Conservation (phyloP, 768 basidiomycete species). For the Agaricus sinodeliciosus region DNA sequence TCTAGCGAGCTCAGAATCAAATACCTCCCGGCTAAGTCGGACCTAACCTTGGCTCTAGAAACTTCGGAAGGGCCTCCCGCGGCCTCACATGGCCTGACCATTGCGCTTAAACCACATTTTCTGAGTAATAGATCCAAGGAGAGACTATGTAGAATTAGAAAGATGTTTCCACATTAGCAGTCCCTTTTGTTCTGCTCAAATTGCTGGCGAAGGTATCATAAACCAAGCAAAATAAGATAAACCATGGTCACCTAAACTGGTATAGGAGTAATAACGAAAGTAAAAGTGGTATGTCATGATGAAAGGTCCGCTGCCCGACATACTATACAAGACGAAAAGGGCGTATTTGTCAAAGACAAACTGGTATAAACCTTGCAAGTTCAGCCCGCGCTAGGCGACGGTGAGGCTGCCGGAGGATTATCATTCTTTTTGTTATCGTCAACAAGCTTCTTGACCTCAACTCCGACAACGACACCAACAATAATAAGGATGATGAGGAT, state of each 20-base stretch:
- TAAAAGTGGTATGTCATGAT: not conserved
- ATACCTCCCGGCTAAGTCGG: too few relatives aligned
- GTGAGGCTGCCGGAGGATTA: not conserved
- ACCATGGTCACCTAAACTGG: constrained; percentile 5
- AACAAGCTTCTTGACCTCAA: constrained; percentile 32
- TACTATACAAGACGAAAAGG: not conserved
- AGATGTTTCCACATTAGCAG: not conserved
- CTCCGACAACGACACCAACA: constrained; percentile 54
- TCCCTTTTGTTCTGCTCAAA: not conserved
- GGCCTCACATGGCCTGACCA: not conserved
- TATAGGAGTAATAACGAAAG: not conserved
- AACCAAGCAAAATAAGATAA: not conserved
- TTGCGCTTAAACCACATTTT: not conserved
- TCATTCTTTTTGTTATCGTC: not conserved
- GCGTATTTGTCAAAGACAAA: not conserved
- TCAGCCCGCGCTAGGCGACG: not conserved
- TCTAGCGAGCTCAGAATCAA: too few relatives aligned
- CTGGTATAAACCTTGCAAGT: not conserved
- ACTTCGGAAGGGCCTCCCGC: not conserved
- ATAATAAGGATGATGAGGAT: constrained; percentile 60
- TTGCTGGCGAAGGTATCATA: constrained; percentile 3
- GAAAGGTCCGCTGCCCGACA: not conserved
- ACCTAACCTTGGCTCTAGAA: not conserved
- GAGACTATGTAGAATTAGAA: not conserved
- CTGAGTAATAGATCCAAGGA: not conserved